A percentile compares a stretch with the other conserved stretches of the same genome.
phyloP scores from a whole-genome alignment of 2,329 filamentous ascomycete genomes.

The Arthrobotrys sinensis region DNA sequence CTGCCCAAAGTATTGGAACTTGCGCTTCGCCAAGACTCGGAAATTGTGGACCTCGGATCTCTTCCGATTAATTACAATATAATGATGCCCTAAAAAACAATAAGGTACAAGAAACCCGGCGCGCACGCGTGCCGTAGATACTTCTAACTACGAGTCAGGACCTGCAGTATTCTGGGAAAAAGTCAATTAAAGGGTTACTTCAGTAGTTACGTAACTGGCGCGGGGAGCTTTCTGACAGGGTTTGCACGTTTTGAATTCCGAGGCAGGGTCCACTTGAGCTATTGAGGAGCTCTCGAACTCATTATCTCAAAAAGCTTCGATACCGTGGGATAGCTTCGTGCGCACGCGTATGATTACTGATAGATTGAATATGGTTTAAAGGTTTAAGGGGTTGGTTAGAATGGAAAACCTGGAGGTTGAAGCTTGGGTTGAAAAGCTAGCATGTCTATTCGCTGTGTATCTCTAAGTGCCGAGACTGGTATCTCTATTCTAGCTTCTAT shows the following conservation, averaged over 20 bases:
- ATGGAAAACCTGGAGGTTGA: not conserved
- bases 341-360: conserved; percentile 1
- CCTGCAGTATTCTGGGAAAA: no score
- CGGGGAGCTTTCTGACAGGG: conserved; percentile 5
- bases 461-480: not conserved
- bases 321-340: not conserved
- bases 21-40: no score
- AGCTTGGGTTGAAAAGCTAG: no score
- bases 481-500: conserved; percentile 20
- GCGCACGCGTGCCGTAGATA: no score
- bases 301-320: not conserved
- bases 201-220: not conserved
- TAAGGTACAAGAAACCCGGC: no score
- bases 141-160: no score
- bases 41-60: no score
- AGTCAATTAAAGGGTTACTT: conserved; percentile 23
- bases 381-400: not conserved
- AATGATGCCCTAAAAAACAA: no score
- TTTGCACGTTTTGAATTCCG: not conserved
- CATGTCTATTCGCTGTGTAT: conserved; percentile 3
- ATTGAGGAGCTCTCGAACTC: conserved; percentile 31
- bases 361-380: not conserved
- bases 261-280: conserved; percentile 16
- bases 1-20: no score
- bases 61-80: no score